Evolutionary conservation across 2,329 filamentous ascomycete species (phyloP).

Genomic region (Cercospora citrullina): DNA sequence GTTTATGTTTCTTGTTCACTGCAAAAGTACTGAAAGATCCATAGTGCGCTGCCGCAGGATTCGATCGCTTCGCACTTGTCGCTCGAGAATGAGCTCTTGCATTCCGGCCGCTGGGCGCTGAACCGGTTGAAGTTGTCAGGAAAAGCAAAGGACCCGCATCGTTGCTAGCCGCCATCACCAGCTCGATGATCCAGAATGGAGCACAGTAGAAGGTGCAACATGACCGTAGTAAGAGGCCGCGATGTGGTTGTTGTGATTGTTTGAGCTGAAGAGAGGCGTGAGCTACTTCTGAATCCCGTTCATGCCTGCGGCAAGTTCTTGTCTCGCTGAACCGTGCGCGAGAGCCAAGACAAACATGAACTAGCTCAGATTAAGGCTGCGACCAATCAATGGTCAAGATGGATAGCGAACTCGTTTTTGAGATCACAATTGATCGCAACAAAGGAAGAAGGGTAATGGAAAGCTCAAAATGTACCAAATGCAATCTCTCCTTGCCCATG

Average conservation of each 20-base stretch:
- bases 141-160: constrained; percentile 10
- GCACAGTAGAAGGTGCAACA: background rate
- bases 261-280: background rate
- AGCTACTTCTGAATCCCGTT: background rate
- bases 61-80: constrained; percentile 6
- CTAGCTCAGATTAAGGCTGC: background rate
- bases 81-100: constrained; percentile 16
- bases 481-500: background rate
- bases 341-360: background rate
- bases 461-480: background rate
- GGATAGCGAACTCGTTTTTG: no score
- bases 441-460: background rate
- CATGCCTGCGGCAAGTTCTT: background rate
- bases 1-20: background rate
- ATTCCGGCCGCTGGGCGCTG: constrained; percentile 17
- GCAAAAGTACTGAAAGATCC: constrained; percentile 13
- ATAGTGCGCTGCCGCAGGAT: constrained; percentile 12
- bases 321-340: background rate
- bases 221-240: background rate
- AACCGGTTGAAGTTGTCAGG: constrained; percentile 11
- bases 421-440: no score
- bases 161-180: constrained; percentile 3
- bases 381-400: background rate
- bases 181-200: background rate
- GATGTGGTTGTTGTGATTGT: background rate